phyloP scores from a whole-genome alignment of 352 stramenopile genomes.

The Phytophthora crassamura region DNA sequence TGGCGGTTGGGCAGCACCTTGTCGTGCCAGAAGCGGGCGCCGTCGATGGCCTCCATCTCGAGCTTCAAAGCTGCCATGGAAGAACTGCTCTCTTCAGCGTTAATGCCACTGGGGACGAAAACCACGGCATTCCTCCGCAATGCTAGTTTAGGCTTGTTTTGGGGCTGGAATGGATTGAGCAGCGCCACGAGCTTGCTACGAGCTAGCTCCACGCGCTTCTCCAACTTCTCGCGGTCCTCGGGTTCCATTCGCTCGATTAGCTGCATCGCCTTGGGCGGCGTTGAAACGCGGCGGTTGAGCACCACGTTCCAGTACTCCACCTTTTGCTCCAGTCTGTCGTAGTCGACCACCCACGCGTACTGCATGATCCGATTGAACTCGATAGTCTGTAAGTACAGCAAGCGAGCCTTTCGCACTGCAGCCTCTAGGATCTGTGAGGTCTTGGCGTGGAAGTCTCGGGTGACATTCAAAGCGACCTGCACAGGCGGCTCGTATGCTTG shows the following conservation, averaged over 20 bases:
- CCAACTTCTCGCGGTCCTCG: constrained; percentile 56
- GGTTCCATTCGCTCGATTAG: constrained; percentile 66
- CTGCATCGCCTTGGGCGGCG: constrained; percentile 60
- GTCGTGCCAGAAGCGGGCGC: constrained; percentile 73
- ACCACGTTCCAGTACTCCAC: constrained; percentile 83
- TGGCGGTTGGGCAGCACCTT: constrained; percentile 38
- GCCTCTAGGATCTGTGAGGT: constrained; percentile 42
- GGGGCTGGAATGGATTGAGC: constrained; percentile 61
- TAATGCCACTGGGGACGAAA: constrained; percentile 17
- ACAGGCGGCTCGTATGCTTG: constrained; percentile 49
- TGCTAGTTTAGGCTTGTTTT: constrained; percentile 49
- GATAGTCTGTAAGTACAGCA: constrained; percentile 71
- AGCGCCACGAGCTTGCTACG: constrained; percentile 60
- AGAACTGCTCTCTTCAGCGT: constrained; percentile 8
- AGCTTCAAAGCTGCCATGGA: constrained; percentile 25
- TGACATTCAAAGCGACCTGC: constrained; percentile 37
- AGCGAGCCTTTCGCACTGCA: constrained; percentile 41
- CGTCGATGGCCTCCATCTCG: constrained; percentile 47
- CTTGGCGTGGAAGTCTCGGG: constrained; percentile 48
- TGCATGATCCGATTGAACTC: constrained; percentile 75
- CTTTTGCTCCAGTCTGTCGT: constrained; percentile 57
- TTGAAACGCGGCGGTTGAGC: constrained; percentile 62
- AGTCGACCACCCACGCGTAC: constrained; percentile 74
- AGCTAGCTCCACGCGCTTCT: constrained; percentile 60
- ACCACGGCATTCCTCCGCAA: constrained; percentile 56